Evolutionary conservation across 2,329 filamentous ascomycete species (phyloP).

Genomic region (Colletotrichum ledebouriae): DNA sequence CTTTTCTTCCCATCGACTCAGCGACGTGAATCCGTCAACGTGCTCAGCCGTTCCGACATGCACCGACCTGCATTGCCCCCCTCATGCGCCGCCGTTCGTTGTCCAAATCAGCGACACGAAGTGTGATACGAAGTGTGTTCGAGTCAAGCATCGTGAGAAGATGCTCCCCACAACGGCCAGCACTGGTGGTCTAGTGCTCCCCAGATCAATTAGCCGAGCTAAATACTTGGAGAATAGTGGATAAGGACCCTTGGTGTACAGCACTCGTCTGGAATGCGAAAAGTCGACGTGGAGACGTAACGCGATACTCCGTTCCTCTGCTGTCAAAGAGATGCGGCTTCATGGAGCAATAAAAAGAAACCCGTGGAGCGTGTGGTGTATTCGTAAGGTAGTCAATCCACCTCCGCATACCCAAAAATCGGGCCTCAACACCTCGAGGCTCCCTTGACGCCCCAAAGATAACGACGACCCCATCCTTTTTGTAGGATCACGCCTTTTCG

Average conservation of each 20-base stretch:
- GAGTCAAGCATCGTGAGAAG: neutral
- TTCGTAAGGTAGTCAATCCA: constrained; percentile 1
- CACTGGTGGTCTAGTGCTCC: neutral
- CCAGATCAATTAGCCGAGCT: constrained; percentile 21
- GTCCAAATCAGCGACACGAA: constrained; percentile 16
- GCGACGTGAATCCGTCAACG: constrained; percentile 5
- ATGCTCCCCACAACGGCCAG: constrained; percentile 3
- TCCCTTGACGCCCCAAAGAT: neutral
- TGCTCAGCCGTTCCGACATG: constrained; percentile 11
- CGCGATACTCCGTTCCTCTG: constrained; percentile 7
- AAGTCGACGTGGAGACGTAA: neutral
- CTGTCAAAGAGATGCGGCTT: constrained; percentile 2
- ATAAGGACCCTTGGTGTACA: neutral
- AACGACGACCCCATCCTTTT: constrained; percentile 7
- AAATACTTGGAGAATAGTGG: neutral
- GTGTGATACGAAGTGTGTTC: constrained; percentile 5
- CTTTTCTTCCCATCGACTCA: constrained; percentile 6
- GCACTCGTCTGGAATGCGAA: neutral
- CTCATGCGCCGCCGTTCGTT: neutral
- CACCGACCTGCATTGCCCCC: constrained; percentile 4
- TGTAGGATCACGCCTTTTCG: neutral
- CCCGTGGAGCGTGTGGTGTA: constrained; percentile 5
- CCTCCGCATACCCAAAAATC: constrained; percentile 21
- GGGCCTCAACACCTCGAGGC: neutral
- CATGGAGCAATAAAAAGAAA: constrained; percentile 1